phyloP scores from a whole-genome alignment of 352 stramenopile species.

The Nothophytophthora sp. region DNA sequence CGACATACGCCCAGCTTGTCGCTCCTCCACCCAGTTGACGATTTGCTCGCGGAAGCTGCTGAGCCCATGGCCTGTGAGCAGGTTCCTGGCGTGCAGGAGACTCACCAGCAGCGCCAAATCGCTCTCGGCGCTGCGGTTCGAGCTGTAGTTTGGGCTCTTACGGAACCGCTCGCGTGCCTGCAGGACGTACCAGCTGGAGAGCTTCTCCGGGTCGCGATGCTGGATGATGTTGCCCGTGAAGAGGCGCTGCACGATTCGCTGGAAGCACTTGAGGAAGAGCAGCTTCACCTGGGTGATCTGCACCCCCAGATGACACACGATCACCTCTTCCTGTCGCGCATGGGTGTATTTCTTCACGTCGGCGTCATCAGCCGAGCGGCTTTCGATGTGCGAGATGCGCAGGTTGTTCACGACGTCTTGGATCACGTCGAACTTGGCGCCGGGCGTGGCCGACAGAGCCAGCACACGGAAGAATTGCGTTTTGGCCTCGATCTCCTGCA shows the following conservation, averaged over 20 bases:
- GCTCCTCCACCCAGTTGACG: slow-evolving; percentile 54
- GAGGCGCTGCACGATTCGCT: slow-evolving; percentile 62
- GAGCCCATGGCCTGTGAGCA: slow-evolving; percentile 77
- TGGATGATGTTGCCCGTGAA: slow-evolving; percentile 59
- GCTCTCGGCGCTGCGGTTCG: slow-evolving; percentile 71
- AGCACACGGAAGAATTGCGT: slow-evolving; percentile 91
- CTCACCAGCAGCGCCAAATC: slow-evolving; percentile 78
- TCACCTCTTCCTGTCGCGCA: slow-evolving; percentile 80
- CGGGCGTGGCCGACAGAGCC: slow-evolving; percentile 97
- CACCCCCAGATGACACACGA: slow-evolving; percentile 63
- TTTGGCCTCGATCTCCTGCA: slow-evolving; percentile 63
- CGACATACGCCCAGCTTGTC: slow-evolving; percentile 48
- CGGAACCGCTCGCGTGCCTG: slow-evolving; percentile 77
- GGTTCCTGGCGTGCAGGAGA: slow-evolving; percentile 74
- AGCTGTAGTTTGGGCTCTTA: slow-evolving; percentile 58
- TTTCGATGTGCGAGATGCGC: slow-evolving; percentile 95
- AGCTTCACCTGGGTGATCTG: slow-evolving; percentile 70
- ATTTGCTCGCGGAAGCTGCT: slow-evolving; percentile 76
- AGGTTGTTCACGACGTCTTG: slow-evolving; percentile 97
- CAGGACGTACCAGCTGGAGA: slow-evolving; percentile 82
- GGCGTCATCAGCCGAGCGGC: slow-evolving; percentile 92
- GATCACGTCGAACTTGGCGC: slow-evolving; percentile 94
- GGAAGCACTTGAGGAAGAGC: slow-evolving; percentile 65
- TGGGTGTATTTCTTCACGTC: slow-evolving; percentile 93
- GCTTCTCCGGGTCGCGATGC: slow-evolving; percentile 69